These are phyloP conservation scores for Mortierella sp. DNA, from an alignment of 371 early-diverging fungal genomes.

Conservation along the genomic window DNA sequence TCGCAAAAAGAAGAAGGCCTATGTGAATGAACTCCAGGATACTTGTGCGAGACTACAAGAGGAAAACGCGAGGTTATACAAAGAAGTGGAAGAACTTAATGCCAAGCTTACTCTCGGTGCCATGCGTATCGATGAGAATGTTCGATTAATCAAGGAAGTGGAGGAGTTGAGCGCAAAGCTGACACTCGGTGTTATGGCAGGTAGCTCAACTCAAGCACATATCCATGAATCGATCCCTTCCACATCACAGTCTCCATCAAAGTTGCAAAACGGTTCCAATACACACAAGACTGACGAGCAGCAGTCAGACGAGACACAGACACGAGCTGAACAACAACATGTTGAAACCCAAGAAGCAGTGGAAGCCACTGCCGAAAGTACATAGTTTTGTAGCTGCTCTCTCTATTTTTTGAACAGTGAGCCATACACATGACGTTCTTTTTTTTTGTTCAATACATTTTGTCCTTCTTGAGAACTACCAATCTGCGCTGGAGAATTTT, in stretches of 20 bases:
- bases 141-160: conserved; percentile 72
- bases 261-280: conserved; percentile 12
- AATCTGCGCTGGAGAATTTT: conserved; percentile 1
- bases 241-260: conserved; percentile 10
- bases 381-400: not conserved
- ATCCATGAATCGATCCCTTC: conserved; percentile 50
- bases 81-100: conserved; percentile 76
- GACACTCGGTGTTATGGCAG: conserved; percentile 68
- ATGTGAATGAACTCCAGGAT: conserved; percentile 79
- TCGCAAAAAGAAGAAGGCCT: conserved; percentile 85
- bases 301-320: not conserved
- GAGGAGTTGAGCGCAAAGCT: conserved; percentile 77
- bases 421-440: not conserved
- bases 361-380: conserved; percentile 5
- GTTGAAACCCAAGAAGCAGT: not conserved
- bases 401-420: not conserved
- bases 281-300: not conserved
- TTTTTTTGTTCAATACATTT: not conserved
- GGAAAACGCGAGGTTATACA: conserved; percentile 70
- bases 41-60: conserved; percentile 72
- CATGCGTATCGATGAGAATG: conserved; percentile 72
- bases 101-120: conserved; percentile 71
- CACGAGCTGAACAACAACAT: not conserved
- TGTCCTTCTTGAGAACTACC: conserved; percentile 6
- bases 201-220: conserved; percentile 60